Evolutionary conservation across 192 early-diverging fungal genomes (phyloP).

Genomic region (Entomortierella lignicola): DNA sequence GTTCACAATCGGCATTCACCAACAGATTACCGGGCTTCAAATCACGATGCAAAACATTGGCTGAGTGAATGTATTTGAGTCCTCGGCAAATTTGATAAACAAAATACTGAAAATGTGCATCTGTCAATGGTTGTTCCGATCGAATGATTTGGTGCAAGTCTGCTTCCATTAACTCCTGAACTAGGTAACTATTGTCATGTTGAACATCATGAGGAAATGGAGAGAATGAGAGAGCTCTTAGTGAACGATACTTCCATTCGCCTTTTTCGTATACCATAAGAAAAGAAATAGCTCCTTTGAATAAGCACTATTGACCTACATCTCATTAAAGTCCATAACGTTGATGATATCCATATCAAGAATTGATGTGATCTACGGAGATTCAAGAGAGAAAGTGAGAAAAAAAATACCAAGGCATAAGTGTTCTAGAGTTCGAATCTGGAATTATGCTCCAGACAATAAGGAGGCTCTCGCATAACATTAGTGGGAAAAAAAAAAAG

Average conservation of each 20-base stretch:
- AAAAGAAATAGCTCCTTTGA: no score
- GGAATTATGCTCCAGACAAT: no score
- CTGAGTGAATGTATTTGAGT: slow-evolving; percentile 98
- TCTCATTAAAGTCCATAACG: slow-evolving; percentile 89
- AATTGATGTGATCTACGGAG: slow-evolving; percentile 79
- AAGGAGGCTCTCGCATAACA: no score
- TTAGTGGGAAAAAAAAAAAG: no score
- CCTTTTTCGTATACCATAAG: no score
- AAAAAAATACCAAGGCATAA: no score
- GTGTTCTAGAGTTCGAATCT: no score
- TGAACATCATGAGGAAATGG: no score
- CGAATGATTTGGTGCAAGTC: slow-evolving; percentile 98
- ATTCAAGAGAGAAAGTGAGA: background rate
- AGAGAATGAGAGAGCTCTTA: background rate
- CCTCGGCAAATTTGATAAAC: slow-evolving; percentile 97
- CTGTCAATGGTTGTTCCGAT: slow-evolving; percentile 89
- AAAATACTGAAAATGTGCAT: slow-evolving; percentile 99
- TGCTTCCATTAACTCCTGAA: slow-evolving; percentile 99
- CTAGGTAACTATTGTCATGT: slow-evolving; percentile 71
- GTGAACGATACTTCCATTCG: no score
- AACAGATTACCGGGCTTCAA: slow-evolving; percentile 97
- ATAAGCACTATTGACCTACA: slow-evolving; percentile 57
- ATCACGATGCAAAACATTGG: slow-evolving; percentile 96
- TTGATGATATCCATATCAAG: slow-evolving; percentile 93
- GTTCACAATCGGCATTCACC: slow-evolving; percentile 97